Evolutionary conservation across 352 stramenopile genomes (phyloP).

Genomic region (Phytophthora pluvialis): DNA sequence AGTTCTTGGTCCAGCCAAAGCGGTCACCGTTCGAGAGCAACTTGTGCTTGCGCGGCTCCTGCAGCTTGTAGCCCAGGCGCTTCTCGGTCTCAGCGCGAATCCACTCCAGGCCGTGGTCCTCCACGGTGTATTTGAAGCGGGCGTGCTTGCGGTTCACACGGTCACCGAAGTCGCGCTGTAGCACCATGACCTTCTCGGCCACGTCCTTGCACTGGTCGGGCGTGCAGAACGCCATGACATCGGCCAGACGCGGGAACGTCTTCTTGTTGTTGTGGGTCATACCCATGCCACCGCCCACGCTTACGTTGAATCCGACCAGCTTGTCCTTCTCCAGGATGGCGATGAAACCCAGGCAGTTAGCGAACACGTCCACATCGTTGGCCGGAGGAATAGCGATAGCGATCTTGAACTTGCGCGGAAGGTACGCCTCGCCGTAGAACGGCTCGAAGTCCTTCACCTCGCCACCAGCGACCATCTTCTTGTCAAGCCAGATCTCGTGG

Average conservation of each 20-base stretch:
- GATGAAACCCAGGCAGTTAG: slow-evolving; percentile 96
- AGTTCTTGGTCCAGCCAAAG: slow-evolving; percentile 80
- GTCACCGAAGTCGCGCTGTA: slow-evolving; percentile 97
- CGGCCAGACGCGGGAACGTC: slow-evolving; percentile 96
- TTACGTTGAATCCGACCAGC: slow-evolving; percentile 95
- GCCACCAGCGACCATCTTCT: slow-evolving; percentile 94
- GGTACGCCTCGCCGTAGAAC: slow-evolving; percentile 97
- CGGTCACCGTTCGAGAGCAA: slow-evolving; percentile 74
- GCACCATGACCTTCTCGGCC: slow-evolving; percentile 94
- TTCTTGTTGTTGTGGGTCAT: slow-evolving; percentile 98
- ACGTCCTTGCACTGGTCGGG: slow-evolving; percentile 91
- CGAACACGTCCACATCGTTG: slow-evolving; percentile 98
- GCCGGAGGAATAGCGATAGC: slow-evolving; percentile 96
- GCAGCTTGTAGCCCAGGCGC: slow-evolving; percentile 94
- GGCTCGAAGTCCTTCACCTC: slow-evolving; percentile 96
- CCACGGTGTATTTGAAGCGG: slow-evolving; percentile 99
- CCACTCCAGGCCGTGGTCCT: slow-evolving; percentile 95
- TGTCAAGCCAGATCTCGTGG: slow-evolving; percentile 98
- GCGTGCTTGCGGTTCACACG: slow-evolving; percentile 96
- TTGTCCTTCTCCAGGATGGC: slow-evolving; percentile 90
- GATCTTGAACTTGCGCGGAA: slow-evolving; percentile 99
- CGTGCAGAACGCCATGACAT: slow-evolving; percentile 96
- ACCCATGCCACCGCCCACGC: slow-evolving; percentile 97
- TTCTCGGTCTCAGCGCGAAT: slow-evolving; percentile 95
- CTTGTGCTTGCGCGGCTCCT: slow-evolving; percentile 80